Evolutionary conservation across 495 filamentous ascomycete species (phyloP), one percentile per base, ranked within the genome.

Genomic region (Neurospora sp.): DNA sequence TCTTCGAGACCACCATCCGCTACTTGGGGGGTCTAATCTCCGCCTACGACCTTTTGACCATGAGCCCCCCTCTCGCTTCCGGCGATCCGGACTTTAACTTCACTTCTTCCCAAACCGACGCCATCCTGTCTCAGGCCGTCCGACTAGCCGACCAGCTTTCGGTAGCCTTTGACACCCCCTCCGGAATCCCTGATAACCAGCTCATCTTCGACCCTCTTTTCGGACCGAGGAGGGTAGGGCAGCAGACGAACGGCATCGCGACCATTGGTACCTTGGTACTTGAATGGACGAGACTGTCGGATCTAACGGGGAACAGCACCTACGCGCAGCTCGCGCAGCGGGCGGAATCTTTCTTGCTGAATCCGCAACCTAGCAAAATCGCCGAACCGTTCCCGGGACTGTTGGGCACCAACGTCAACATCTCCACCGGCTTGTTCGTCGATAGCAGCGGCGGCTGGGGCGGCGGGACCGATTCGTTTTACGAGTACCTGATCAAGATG

Each of bases 401-500:
- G 23, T 80, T 95, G 7, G 93, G 93, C 3, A 91, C 89, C 39
- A 82, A 89, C 66, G 87, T 97, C 70, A 81, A 90, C 74, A 85
- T 93, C 73, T 76, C 75, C 0, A 88, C 85, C 5, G 94, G 93
- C n/a, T 23, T 84, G 8, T 96, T 96, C 76, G 72, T 84, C 3
- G 88, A 96, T 74, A 85, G 87, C 20, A 74, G 73, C 11, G 93
- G 95, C 60, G 90, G 92, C 31, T 97, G 94, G 94, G 88, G 89
- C 74, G 93, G 92, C 69, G 91, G 93, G 11, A 88, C 87, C 62
- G 94, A 97, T 81, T 92, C 89, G 35, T 96, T 90, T 83, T 97
- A 97, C 81, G 94, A 97, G 83, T 97, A 97, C 76, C 87, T 97
- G 35, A 91, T 97, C 80, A 97, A 97, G 86, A 95, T 96, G 93